These are phyloP conservation scores for Fusarium musae DNA, from an alignment of 2,329 filamentous ascomycete genomes.

Conservation along the genomic window DNA sequence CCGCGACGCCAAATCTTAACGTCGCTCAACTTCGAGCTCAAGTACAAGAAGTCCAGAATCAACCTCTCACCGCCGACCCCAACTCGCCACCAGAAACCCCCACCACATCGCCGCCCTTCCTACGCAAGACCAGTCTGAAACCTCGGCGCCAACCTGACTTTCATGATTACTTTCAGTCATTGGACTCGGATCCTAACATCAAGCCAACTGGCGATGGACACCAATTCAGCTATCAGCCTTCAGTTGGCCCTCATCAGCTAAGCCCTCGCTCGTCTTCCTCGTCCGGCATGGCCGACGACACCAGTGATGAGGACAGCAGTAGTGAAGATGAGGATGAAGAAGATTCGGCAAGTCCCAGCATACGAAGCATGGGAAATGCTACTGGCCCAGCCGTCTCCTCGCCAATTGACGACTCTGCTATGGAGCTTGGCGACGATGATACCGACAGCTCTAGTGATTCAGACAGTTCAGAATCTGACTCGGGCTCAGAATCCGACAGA, in stretches of 20 bases:
- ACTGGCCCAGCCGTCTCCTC: conserved; percentile 23
- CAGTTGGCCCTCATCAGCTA: conserved; percentile 49
- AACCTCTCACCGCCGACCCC: conserved; percentile 51
- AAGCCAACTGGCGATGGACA: conserved; percentile 56
- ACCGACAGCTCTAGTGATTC: conserved; percentile 30
- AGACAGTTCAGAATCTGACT: conserved; percentile 36
- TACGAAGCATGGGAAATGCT: conserved; percentile 42
- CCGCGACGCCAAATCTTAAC: conserved; percentile 56
- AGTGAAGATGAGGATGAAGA: conserved; percentile 40
- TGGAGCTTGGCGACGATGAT: conserved; percentile 27
- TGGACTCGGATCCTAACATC: conserved; percentile 54
- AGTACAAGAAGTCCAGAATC: conserved; percentile 37
- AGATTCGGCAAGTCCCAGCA: conserved; percentile 42
- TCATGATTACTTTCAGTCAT: conserved; percentile 45
- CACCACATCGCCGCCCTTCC: conserved; percentile 51
- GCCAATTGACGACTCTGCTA: conserved; percentile 26
- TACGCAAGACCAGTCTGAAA: conserved; percentile 49
- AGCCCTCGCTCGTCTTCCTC: conserved; percentile 52
- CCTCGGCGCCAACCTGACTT: conserved; percentile 49
- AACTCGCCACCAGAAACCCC: conserved; percentile 62
- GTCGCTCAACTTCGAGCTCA: conserved; percentile 37
- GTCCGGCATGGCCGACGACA: conserved; percentile 37
- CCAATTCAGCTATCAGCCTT: conserved; percentile 55
- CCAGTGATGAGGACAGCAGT: conserved; percentile 39
- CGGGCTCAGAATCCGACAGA: conserved; percentile 38